Base-by-base conservation (phyloP, 306 rosid genomes). In the Potentilla sterilis region DNA sequence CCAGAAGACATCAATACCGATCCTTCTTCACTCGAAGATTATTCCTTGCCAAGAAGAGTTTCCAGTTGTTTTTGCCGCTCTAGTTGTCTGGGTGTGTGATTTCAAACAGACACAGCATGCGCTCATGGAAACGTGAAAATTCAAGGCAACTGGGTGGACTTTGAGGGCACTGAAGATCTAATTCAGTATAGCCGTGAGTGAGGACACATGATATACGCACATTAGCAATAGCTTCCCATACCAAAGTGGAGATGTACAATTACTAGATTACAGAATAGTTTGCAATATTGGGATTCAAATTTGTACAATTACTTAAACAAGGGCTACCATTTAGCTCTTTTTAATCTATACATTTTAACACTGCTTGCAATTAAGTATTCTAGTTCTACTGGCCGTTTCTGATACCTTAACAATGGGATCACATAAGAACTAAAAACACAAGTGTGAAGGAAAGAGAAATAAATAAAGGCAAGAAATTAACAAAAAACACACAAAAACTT, bases 11-110 rank as follows among this genome's bases (percentile, higher is more conserved):
- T 92, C 11, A 76, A 83, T 8, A 72, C 74, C 0, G 89, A 95
- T 80, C 92, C 97, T 24, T 86, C 91, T 38, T 52, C 70, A 49
- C 83, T 81, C 16, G 89, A 89, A 2, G 97, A 88, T 55, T 92
- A 92, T 76, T 90, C 93, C 7, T 81, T 90, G 58, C 96, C 97
- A 10, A 83, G 82, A 79, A 87, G 79, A 79, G 69, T 89, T 52
- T 81, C 78, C 4, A 14, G 85, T 69, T 79, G 83, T 47, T 74
- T 82, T 80, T 78, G 87, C 80, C 84, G 87, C 81, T 71, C 87
- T 51, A 90, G 82, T 74, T 84, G 87, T 34, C 77, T 82, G 70
- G 88, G 92, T 37, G 84, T 70, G 35, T 91, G 85, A 88, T 44
- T 12, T 47, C 14, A 21, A 40, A 67, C 9, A 28, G 34, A 40